Conservation (phyloP, 2,329 filamentous ascomycete genomes). For the Onygenales sp. region DNA sequence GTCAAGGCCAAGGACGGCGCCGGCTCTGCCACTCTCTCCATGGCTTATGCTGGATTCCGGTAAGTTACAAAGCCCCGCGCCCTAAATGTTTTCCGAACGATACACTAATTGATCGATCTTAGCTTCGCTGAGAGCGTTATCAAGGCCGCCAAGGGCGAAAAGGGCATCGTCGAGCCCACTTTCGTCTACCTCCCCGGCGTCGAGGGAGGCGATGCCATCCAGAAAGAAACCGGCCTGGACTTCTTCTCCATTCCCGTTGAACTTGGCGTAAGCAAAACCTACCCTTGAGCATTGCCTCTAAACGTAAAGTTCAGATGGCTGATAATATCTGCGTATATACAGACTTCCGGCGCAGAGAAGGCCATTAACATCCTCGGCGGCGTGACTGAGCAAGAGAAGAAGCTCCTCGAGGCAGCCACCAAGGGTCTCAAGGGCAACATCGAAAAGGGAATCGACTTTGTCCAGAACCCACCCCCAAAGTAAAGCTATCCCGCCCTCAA, state of each 20-base stretch:
- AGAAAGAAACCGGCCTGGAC: slow-evolving; percentile 72
- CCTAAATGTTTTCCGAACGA: not conserved
- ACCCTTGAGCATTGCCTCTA: slow-evolving; percentile 3
- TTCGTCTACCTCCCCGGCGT: slow-evolving; percentile 93
- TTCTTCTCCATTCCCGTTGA: slow-evolving; percentile 96
- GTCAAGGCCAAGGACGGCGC: slow-evolving; percentile 90
- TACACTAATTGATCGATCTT: slow-evolving; percentile 12
- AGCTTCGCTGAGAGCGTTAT: slow-evolving; percentile 93
- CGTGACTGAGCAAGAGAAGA: slow-evolving; percentile 81
- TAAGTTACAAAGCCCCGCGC: slow-evolving; percentile 33
- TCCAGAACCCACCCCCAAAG: slow-evolving; percentile 80
- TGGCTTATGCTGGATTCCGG: slow-evolving; percentile 94
- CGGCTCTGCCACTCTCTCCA: slow-evolving; percentile 83
- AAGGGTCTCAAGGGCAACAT: slow-evolving; percentile 86
- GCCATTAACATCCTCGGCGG: slow-evolving; percentile 67
- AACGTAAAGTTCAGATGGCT: not conserved
- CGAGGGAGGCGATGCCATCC: slow-evolving; percentile 74
- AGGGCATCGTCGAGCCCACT: slow-evolving; percentile 86
- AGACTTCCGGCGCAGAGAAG: slow-evolving; percentile 81
- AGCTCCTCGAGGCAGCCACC: slow-evolving; percentile 65
- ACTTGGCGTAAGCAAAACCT: slow-evolving; percentile 65
- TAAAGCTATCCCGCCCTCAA: slow-evolving; percentile 42
- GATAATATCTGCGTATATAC: slow-evolving; percentile 5
- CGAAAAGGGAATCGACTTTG: slow-evolving; percentile 83
- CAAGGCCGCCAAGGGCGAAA: slow-evolving; percentile 78